phyloP scores from a whole-genome alignment of 2,329 filamentous ascomycete genomes.

The Botrytis porri region DNA sequence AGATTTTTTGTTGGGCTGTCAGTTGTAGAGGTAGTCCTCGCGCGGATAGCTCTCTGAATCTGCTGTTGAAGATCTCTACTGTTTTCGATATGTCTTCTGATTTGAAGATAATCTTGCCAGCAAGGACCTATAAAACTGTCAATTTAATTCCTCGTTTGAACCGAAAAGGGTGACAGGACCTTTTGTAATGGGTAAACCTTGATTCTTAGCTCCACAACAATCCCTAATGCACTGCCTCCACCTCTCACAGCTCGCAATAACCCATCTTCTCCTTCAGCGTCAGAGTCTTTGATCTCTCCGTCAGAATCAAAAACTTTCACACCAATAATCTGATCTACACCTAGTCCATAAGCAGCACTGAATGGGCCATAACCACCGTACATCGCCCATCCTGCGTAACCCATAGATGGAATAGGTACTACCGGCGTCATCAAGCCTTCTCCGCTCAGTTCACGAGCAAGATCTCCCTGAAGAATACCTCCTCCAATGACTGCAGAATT shows the following conservation, averaged over 20 bases:
- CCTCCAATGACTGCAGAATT: conserved; percentile 40
- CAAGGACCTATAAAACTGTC: conserved; percentile 30
- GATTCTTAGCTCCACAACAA: conserved; percentile 43
- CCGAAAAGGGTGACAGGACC: conserved; percentile 23
- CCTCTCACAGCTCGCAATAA: conserved; percentile 43
- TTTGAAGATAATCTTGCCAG: conserved; percentile 38
- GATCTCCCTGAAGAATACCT: conserved; percentile 37
- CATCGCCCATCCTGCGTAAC: conserved; percentile 40
- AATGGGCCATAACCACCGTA: conserved; percentile 41
- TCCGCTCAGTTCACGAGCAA: conserved; percentile 34
- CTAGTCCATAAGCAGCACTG: conserved; percentile 38
- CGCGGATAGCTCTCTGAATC: conserved; percentile 30
- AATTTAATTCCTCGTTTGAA: not conserved
- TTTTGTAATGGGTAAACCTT: conserved; percentile 41
- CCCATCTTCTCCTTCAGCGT: conserved; percentile 29
- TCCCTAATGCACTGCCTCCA: conserved; percentile 42
- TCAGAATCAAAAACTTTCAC: conserved; percentile 42
- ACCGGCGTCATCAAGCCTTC: conserved; percentile 37
- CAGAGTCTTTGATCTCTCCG: conserved; percentile 41
- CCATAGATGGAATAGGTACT: conserved; percentile 35
- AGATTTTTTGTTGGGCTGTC: conserved; percentile 32
- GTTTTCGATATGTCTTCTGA: conserved; percentile 35
- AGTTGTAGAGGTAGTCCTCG: conserved; percentile 29
- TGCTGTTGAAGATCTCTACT: conserved; percentile 32
- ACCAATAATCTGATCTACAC: conserved; percentile 41